A percentile compares a stretch with the other conserved stretches of the same genome.
Evolutionary conservation across 129 eudicot genomes (phyloP).

Genomic region (Escallonia herrerae): DNA sequence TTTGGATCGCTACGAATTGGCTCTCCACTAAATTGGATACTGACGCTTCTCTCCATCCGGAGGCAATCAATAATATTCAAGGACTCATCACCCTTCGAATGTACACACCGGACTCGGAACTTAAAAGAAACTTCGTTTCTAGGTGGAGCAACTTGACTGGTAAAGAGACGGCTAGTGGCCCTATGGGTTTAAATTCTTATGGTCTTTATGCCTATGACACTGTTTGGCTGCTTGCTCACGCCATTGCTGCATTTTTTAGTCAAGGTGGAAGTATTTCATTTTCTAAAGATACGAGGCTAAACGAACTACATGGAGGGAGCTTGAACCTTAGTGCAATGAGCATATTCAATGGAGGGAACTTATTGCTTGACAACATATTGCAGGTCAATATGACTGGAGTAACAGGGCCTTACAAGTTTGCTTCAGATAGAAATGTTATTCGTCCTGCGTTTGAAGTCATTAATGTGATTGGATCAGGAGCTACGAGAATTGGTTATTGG

Average conservation of each 20-base stretch:
- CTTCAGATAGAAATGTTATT: constrained; percentile 32
- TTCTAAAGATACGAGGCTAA: constrained; percentile 34
- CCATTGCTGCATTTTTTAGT: constrained; percentile 45
- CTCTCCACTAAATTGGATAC: constrained; percentile 50
- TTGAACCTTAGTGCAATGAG: constrained; percentile 44
- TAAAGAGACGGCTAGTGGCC: neutral
- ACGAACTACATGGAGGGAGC: constrained; percentile 15
- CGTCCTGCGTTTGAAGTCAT: constrained; percentile 67
- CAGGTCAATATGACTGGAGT: constrained; percentile 56
- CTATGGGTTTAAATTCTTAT: constrained; percentile 40
- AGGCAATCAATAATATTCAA: constrained; percentile 28
- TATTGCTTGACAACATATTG: constrained; percentile 35
- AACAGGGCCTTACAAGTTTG: constrained; percentile 50
- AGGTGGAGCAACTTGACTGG: constrained; percentile 47
- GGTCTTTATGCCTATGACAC: constrained; percentile 68
- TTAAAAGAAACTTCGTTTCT: constrained; percentile 36
- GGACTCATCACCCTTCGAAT: constrained; percentile 45
- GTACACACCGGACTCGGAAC: constrained; percentile 46
- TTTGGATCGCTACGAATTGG: constrained; percentile 76
- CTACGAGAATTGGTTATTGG: constrained; percentile 62
- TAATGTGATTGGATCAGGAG: constrained; percentile 70
- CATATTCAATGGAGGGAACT: constrained; percentile 50
- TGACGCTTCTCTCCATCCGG: constrained; percentile 26
- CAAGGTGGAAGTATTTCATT: constrained; percentile 59
- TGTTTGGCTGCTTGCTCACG: constrained; percentile 65